Evolutionary conservation across 306 rosid species (phyloP), one percentile per base, ranked within the genome.

Genomic region (Malus fusca): DNA sequence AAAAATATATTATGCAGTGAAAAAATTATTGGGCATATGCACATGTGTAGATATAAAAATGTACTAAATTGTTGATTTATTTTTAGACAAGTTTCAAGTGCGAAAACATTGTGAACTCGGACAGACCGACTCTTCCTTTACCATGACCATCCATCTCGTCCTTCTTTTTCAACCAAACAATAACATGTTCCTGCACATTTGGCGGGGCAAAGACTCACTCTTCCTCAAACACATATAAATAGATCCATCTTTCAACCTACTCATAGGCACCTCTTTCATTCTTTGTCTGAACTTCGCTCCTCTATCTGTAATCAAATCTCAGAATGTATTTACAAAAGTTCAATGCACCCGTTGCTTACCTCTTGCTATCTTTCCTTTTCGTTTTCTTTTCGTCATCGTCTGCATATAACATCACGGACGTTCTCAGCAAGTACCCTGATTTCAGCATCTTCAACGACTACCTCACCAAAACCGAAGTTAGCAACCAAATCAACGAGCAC

Each of bases 381-480:
- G 1, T 56, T 22, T 72, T 56, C 22, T 56, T 61, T 8, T 56
- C 22, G 4, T 12, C 66, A 37, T 33, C 68, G 5, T 30, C 11
- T 35, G 75, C 75, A 55, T 56, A 55, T 52, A 72, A 72, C 52
- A 72, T 72, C 66, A 72, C 75, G 1, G 4, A 35, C 7, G 9
- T 72, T 1, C 52, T 72, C 35, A 56, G 25, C 14, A 40, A 35
- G 33, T 22, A 33, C 23, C 26, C 62, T 5, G 52, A 72, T 13
- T 72, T 55, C 11, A 72, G 75, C 66, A 72, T 60, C 75, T 72
- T 72, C 75, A 72, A 56, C 11, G 66, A 72, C 66, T 71, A 55
- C 75, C 61, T 71, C 19, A 71, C 75, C n/a, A 59, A 23, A 71
- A 52, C 75, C 75, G 3, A 33, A 53, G 5, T 71, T 31, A 33